These are phyloP conservation scores for Cyclotella kingstonii DNA, from an alignment of 108 stramenopile species.

Conservation along the genomic window DNA sequence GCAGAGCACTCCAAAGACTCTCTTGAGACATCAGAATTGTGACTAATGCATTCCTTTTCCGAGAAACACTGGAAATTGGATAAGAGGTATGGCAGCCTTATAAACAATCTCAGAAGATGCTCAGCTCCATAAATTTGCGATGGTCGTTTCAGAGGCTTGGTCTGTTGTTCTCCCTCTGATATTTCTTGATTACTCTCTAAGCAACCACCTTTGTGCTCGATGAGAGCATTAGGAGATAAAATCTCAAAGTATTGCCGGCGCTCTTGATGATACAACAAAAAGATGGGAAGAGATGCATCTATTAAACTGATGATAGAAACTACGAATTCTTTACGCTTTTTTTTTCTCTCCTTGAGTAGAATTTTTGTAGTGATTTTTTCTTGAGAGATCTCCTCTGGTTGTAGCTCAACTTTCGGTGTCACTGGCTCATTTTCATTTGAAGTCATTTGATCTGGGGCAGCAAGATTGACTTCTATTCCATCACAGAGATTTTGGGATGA, in stretches of 20 bases:
- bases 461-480: background rate
- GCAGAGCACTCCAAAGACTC: background rate
- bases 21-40: background rate
- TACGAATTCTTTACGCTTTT: constrained; percentile 35
- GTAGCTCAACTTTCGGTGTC: background rate
- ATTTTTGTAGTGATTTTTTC: constrained; percentile 7
- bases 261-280: constrained; percentile 44
- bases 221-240: background rate
- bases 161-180: background rate
- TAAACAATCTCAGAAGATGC: constrained; percentile 38
- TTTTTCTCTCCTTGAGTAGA: constrained; percentile 29
- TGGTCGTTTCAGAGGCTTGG: constrained; percentile 10
- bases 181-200: background rate
- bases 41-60: background rate
- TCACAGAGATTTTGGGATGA: background rate
- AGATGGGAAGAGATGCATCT: constrained; percentile 40
- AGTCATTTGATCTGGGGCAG: background rate
- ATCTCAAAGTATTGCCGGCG: constrained; percentile 29
- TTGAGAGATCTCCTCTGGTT: background rate
- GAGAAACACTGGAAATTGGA: background rate
- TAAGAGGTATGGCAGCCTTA: constrained; percentile 30
- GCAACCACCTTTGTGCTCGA: background rate
- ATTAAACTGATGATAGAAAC: constrained; percentile 31
- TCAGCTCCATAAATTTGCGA: constrained; percentile 40
- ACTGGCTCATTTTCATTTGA: background rate